These are phyloP conservation scores for apple (Malus domestica) DNA, from an alignment of 306 rosid species.

Conservation along the genomic window ASM211411v1 NC_041803.1:52600501-52601000, in stretches of 20 bases:
- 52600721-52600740: slow-evolving; percentile 76
- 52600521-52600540: slow-evolving; percentile 22
- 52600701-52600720: slow-evolving; percentile 74
- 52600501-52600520: slow-evolving; percentile 24
- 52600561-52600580: slow-evolving; percentile 27
- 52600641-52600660: slow-evolving; percentile 86
- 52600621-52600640: slow-evolving; percentile 93
- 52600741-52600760: slow-evolving; percentile 74
- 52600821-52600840: slow-evolving; percentile 62
- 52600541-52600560: slow-evolving; percentile 11
- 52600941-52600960: slow-evolving; percentile 58
- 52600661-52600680: slow-evolving; percentile 72
- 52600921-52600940: slow-evolving; percentile 78
- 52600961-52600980: slow-evolving; percentile 46
- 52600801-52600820: slow-evolving; percentile 68
- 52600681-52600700: slow-evolving; percentile 70
- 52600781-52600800: slow-evolving; percentile 76
- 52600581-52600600: slow-evolving; percentile 50
- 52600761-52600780: slow-evolving; percentile 89
- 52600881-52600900: slow-evolving; percentile 53
- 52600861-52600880: slow-evolving; percentile 96
- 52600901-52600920: slow-evolving; percentile 74
- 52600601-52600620: slow-evolving; percentile 55
- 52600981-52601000: slow-evolving; percentile 76
- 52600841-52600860: slow-evolving; percentile 78